Evolutionary conservation across 2,329 filamentous ascomycete genomes (phyloP).

Genomic region (Phialocephala sp.): DNA sequence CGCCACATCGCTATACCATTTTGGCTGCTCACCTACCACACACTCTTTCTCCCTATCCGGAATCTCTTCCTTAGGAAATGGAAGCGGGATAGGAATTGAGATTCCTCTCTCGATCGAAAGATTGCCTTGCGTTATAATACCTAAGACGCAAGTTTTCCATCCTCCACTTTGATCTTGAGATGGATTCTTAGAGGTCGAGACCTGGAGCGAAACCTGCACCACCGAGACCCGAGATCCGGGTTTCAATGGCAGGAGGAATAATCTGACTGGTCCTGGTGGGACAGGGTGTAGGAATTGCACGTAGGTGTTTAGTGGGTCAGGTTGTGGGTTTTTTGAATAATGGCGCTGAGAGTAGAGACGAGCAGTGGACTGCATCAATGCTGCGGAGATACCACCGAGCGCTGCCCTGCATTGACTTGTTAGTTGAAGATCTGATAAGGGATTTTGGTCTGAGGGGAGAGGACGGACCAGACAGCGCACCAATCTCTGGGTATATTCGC

Average conservation of each 20-base stretch:
- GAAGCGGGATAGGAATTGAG: not conserved
- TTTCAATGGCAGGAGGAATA: not conserved
- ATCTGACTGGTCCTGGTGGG: not conserved
- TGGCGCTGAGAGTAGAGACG: constrained; percentile 5
- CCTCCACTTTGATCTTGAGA: not conserved
- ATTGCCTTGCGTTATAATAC: not conserved
- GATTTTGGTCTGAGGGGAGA: not conserved
- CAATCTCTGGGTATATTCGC: constrained; percentile 14
- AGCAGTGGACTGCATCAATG: constrained; percentile 7
- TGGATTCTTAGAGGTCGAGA: not conserved
- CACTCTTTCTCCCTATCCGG: constrained; percentile 2
- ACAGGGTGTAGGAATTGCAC: constrained; percentile 10
- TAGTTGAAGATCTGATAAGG: not conserved
- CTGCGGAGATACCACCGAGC: constrained; percentile 4
- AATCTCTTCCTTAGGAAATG: not conserved
- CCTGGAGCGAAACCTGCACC: not conserved
- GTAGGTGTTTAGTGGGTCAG: constrained; percentile 2
- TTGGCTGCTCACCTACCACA: not conserved
- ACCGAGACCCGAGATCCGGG: not conserved
- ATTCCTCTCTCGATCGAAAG: not conserved
- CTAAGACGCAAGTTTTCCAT: constrained; percentile 5
- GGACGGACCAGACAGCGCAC: constrained; percentile 7
- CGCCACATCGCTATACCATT: not conserved
- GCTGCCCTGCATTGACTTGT: not conserved
- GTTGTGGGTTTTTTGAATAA: not conserved